Base-by-base conservation (phyloP, 169 alveolate species). In the Hepatocystis sp. region DNA sequence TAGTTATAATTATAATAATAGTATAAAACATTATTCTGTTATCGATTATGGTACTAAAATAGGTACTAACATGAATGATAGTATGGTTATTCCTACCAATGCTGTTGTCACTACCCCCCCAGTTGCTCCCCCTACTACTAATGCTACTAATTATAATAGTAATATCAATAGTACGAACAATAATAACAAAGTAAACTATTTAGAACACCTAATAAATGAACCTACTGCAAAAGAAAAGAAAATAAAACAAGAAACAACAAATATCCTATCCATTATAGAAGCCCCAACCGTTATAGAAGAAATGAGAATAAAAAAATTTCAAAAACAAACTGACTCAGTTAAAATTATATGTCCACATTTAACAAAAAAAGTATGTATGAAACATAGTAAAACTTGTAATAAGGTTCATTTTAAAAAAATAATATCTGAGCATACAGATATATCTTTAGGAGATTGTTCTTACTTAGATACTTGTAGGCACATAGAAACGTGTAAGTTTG, bases 401-500 rank as follows among this genome's bases (percentile, higher is more conserved):
- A 76, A 61, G 32, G 91, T 86, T 19, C 95, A 90, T 61, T 90
- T 81, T 61, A 85, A 84, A 51, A 85, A 91, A 28, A 81, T 92
- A 42, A 84, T 90, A 19, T 67, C 91, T 30, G 93, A 91, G 2
- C 92, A 90, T 55, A 85, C 94, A 11, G 65, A 66, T 40, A 67
- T 76, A 40, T 66, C 88, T 30, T 65, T 96, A 64, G 98, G 99
- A 17, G 98, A 96, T 85, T 97, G 99, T 84, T 94, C 98, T 25
- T 96, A 97, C 90, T 85, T 97, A 84, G 99, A 97, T 84, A 95
- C 98, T 2, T 97, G 99, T 85, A 84, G 97, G 27, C 97, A 95
- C 81, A 95, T 95, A 71, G 97, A 95, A 66, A 91, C 95, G 21
- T 97, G 99, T 81, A 93, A 95, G 46, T 97, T 90, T 78, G 97